These are phyloP conservation scores for Tricholoma terreum DNA, from an alignment of 768 basidiomycete genomes.

Conservation along the genomic window DNA sequence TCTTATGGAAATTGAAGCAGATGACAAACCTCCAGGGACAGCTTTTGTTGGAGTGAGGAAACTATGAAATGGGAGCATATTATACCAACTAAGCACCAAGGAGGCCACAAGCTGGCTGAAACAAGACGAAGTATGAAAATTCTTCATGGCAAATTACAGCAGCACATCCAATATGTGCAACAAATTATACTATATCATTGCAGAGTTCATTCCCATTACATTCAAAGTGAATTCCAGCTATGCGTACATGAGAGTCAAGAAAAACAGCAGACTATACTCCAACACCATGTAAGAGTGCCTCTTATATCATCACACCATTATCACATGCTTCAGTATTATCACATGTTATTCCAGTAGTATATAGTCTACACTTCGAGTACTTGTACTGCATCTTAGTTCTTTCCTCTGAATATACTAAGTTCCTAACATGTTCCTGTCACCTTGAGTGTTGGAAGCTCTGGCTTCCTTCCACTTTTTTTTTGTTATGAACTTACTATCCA, in stretches of 20 bases:
- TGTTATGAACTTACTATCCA: too few relatives aligned
- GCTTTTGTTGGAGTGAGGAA: background rate
- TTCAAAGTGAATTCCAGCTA: constrained; percentile 7
- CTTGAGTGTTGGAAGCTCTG: too few relatives aligned
- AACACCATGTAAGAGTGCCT: too few relatives aligned
- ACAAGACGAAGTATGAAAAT: background rate
- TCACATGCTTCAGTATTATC: too few relatives aligned
- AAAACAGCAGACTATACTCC: constrained; percentile 5
- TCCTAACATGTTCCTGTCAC: too few relatives aligned
- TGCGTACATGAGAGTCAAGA: constrained; percentile 8
- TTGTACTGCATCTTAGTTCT: too few relatives aligned
- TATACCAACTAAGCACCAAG: background rate
- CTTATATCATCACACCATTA: too few relatives aligned
- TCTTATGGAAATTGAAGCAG: background rate
- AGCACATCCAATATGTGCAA: constrained; percentile 1
- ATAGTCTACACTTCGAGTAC: too few relatives aligned
- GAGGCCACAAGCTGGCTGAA: background rate
- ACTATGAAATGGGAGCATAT: background rate
- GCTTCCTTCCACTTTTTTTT: too few relatives aligned
- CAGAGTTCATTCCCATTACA: too few relatives aligned
- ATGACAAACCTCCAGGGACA: background rate
- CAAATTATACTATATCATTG: constrained; percentile 8
- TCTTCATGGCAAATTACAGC: background rate
- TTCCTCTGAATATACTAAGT: too few relatives aligned
- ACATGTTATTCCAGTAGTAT: too few relatives aligned